Percentiles rank a stretch among this genome's conserved stretches.
Evolutionary conservation across 345 rosid genomes (phyloP).

Genomic region (Rhizophora mangle): DNA sequence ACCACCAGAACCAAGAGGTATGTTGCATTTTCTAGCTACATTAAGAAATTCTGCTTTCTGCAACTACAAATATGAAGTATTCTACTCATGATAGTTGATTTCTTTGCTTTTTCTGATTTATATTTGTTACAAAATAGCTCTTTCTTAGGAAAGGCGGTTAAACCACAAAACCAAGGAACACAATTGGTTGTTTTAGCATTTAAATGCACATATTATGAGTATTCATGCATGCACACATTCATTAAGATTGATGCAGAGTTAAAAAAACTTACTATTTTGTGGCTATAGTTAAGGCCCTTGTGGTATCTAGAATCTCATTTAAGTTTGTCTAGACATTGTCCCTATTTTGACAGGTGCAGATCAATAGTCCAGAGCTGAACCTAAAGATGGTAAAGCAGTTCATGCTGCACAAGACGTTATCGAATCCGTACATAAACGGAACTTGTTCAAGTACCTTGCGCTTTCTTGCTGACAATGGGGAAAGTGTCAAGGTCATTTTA

Average conservation of each 20-base stretch:
- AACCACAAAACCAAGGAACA: background rate
- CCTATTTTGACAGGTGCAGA: slow-evolving; percentile 62
- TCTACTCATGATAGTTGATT: too few species aligned
- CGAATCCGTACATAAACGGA: slow-evolving; percentile 91
- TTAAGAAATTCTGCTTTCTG: too few species aligned
- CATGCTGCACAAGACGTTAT: slow-evolving; percentile 72
- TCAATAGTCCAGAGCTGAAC: slow-evolving; percentile 83
- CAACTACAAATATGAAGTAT: too few species aligned
- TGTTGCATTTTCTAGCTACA: too few species aligned
- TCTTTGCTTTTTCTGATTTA: too few species aligned
- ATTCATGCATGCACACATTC: background rate
- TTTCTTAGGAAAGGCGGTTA: background rate
- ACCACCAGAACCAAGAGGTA: too few species aligned
- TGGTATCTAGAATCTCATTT: background rate
- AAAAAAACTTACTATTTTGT: background rate
- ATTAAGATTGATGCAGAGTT: too few species aligned
- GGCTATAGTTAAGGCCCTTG: background rate
- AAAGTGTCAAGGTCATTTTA: slow-evolving; percentile 68
- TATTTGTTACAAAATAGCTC: too few species aligned
- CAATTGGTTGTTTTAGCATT: background rate
- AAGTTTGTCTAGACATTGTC: slow-evolving; percentile 9
- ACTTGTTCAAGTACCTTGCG: slow-evolving; percentile 69
- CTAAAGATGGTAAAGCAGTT: slow-evolving; percentile 74
- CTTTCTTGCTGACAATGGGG: slow-evolving; percentile 92
- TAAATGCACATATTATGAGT: too few species aligned